phyloP scores from a whole-genome alignment of 1,139 yeast species.

The Hansenula lynferdii region DNA sequence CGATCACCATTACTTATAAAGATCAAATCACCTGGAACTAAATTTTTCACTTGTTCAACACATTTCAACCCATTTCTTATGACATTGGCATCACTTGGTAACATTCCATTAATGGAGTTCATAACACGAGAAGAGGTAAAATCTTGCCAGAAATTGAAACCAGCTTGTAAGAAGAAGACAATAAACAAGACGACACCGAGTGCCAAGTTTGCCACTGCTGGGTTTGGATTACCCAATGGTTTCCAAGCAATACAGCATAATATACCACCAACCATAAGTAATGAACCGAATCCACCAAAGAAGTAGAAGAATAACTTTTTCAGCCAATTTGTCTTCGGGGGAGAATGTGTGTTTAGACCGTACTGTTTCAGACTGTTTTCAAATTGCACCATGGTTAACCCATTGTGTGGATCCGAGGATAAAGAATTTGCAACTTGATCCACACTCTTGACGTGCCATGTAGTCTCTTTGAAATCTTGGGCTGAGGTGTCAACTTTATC shows the following conservation, averaged over 20 bases:
- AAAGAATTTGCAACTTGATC: conserved; percentile 12
- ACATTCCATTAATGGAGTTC: conserved; percentile 42
- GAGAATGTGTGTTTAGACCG: conserved; percentile 37
- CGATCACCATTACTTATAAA: conserved; percentile 41
- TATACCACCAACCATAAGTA: conserved; percentile 41
- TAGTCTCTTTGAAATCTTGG: conserved; percentile 9
- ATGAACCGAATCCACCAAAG: conserved; percentile 48
- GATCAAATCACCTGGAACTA: conserved; percentile 49
- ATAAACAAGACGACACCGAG: conserved; percentile 40
- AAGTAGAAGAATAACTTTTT: conserved; percentile 34
- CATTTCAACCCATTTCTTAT: conserved; percentile 35
- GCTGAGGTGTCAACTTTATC: conserved; percentile 11
- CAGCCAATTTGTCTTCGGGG: conserved; percentile 31
- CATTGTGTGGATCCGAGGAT: conserved; percentile 7
- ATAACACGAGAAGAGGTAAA: conserved; percentile 44
- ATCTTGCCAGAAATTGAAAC: conserved; percentile 46
- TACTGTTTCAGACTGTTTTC: conserved; percentile 16
- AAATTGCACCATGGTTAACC: conserved; percentile 10
- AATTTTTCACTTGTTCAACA: conserved; percentile 33
- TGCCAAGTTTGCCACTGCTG: conserved; percentile 40
- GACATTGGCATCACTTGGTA: conserved; percentile 42
- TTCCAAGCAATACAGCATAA: conserved; percentile 44
- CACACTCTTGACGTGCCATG: conserved; percentile 14
- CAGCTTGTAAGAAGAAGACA: conserved; percentile 44
- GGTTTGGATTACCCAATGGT: conserved; percentile 45